Evolutionary conservation across 495 filamentous ascomycete species (phyloP), one percentile per base, ranked within the genome.

Genomic region (Aspergillus cavernicola): DNA sequence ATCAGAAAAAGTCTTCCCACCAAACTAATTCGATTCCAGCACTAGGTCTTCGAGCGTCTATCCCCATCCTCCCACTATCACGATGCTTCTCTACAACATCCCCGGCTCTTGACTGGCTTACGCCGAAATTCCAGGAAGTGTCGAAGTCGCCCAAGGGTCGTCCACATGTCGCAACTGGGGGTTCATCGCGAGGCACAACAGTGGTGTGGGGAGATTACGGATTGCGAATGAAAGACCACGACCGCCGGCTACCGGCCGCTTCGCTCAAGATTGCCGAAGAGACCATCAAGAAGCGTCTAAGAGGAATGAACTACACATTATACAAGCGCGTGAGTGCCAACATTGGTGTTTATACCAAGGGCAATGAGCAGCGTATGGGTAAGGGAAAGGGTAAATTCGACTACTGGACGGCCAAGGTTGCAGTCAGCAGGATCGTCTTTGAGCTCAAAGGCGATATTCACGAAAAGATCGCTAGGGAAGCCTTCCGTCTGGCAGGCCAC

Each of bases 381-480:
- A 97, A 96, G 75, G 93, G 93, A 68, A 99, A 97, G 74, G 93
- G 93, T 58, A 86, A 83, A 56, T 97, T 97, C 70, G 93, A 97
- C 71, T 88, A 93, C 72, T 99, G 93, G 93, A 89, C 92, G 23
- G 78, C 86, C 13, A 84, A 92, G 61, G 82, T 96, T 54, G 83
- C 88, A 11, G 87, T 97, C 50, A 92, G 86, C 69, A 86, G 89
- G 67, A 79, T 99, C 33, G 75, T 97, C 13, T 90, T 99, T 56
- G 93, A 99, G 72, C 72, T 99, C 54, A 90, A 87, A 66, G 95
- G 92, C 24, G 80, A 90, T 57, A 53, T 97, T 50, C 93, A 99
- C 78, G 93, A 99, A 75, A 86, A 96, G 75, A 80, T 99, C 62
- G 89, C 88, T 8, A 81, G 87, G 56, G 95, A 99, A 76, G 93